Evolutionary conservation across 805 yeast species (phyloP).

Genomic region (Cephaloascus fragrans): DNA sequence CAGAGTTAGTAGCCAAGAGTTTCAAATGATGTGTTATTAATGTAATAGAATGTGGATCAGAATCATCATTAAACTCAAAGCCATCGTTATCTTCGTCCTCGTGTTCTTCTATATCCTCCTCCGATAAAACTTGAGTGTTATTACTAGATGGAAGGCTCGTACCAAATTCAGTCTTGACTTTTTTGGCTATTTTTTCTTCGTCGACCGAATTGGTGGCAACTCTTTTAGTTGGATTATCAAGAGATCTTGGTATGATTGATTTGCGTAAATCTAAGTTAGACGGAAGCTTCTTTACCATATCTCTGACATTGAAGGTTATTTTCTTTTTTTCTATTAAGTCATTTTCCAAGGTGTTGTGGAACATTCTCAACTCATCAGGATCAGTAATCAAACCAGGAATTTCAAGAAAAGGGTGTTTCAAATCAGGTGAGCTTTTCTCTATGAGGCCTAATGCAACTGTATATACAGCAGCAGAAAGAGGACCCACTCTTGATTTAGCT

Average conservation of each 20-base stretch:
- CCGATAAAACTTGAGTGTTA: not conserved
- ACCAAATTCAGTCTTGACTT: constrained; percentile 31
- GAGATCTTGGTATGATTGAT: constrained; percentile 32
- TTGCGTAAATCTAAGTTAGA: constrained; percentile 31
- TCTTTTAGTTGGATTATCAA: constrained; percentile 22
- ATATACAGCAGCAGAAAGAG: constrained; percentile 56
- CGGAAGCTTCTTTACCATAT: constrained; percentile 25
- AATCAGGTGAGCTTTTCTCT: constrained; percentile 45
- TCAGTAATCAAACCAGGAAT: constrained; percentile 43
- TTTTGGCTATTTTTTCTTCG: constrained; percentile 14
- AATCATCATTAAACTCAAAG: constrained; percentile 9
- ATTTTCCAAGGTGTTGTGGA: constrained; percentile 15
- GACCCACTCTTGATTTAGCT: constrained; percentile 62
- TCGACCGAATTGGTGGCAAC: constrained; percentile 5
- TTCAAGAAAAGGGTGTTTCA: constrained; percentile 26
- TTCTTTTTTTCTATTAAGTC: constrained; percentile 20
- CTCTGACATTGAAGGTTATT: constrained; percentile 26
- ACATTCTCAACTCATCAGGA: constrained; percentile 24
- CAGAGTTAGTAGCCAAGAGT: constrained; percentile 42
- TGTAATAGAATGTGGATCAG: constrained; percentile 15
- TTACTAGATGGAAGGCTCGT: not conserved
- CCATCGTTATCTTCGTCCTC: constrained; percentile 8
- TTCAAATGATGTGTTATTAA: constrained; percentile 58
- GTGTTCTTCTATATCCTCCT: no score
- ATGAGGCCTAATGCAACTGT: constrained; percentile 42